Evolutionary conservation across 495 filamentous ascomycete species (phyloP).

Genomic region (Penicillium cataractarum): DNA sequence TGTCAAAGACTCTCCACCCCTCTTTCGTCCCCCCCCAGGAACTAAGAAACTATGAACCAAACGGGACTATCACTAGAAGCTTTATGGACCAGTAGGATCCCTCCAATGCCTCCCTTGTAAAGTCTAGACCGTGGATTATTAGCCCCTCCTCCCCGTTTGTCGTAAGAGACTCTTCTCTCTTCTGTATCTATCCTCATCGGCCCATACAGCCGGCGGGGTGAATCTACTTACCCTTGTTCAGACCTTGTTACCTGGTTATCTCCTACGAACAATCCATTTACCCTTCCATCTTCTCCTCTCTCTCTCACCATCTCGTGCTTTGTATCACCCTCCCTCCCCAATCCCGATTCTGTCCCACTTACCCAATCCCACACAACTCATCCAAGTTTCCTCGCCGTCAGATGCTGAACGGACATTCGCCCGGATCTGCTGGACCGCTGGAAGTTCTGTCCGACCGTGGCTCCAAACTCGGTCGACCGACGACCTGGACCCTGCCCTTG

Average conservation of each 20-base stretch:
- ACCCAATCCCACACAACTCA: constrained; percentile 8
- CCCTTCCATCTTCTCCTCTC: not conserved
- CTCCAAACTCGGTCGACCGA: constrained; percentile 27
- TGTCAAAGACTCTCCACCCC: constrained; percentile 16
- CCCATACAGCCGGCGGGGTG: not conserved
- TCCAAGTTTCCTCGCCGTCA: not conserved
- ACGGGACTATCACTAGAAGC: not conserved
- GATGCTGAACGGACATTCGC: constrained; percentile 21
- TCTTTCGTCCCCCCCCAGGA: not conserved
- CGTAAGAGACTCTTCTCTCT: not conserved
- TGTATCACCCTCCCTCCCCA: not conserved
- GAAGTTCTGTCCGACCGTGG: constrained; percentile 40
- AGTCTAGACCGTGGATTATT: not conserved
- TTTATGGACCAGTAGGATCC: not conserved
- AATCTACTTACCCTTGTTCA: too few species aligned
- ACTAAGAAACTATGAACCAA: not conserved
- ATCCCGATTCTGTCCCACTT: constrained; percentile 20
- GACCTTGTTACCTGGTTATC: not conserved
- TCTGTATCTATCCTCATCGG: constrained; percentile 6
- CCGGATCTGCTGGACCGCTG: constrained; percentile 39
- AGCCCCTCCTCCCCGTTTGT: not conserved
- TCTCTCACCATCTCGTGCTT: not conserved
- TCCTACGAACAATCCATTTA: too few species aligned
- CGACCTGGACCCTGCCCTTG: constrained; percentile 13
- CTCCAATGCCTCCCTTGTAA: not conserved